Evolutionary conservation across 371 early-diverging fungal genomes (phyloP).

Genomic region (Mucor irregularis): DNA sequence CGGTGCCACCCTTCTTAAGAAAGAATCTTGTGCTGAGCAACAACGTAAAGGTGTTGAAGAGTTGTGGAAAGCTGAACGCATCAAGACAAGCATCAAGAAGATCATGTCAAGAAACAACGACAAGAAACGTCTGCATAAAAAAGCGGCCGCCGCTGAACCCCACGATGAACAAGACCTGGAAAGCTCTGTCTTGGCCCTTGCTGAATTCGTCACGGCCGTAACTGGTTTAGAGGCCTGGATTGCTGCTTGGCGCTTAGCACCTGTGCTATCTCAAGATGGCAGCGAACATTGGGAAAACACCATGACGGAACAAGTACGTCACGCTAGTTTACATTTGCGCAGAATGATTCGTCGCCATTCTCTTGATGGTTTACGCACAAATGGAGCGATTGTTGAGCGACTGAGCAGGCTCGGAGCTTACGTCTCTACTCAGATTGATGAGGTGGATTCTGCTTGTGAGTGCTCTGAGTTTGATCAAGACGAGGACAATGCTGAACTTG

Average conservation of each 20-base stretch:
- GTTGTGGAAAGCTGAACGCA: slow-evolving; percentile 27
- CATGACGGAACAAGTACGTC: slow-evolving; percentile 25
- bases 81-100: slow-evolving; percentile 18
- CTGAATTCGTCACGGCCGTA: slow-evolving; percentile 42
- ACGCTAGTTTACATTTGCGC: slow-evolving; percentile 25
- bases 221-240: slow-evolving; percentile 49
- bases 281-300: slow-evolving; percentile 15
- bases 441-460: slow-evolving; percentile 30
- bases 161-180: slow-evolving; percentile 25
- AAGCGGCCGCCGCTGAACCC: background rate
- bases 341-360: slow-evolving; percentile 41
- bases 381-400: slow-evolving; percentile 33
- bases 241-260: slow-evolving; percentile 26
- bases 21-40: slow-evolving; percentile 3
- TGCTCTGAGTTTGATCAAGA: slow-evolving; percentile 16
- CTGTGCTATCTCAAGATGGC: slow-evolving; percentile 8
- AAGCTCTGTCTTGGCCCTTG: slow-evolving; percentile 34
- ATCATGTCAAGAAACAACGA: background rate
- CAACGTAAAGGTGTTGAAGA: slow-evolving; percentile 23
- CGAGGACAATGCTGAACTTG: background rate
- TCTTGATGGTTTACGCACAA: slow-evolving; percentile 31
- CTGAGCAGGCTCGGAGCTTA: slow-evolving; percentile 29
- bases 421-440: slow-evolving; percentile 24
- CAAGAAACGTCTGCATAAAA: background rate
- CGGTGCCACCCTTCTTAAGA: slow-evolving; percentile 25